These are phyloP conservation scores for Rhizopogon sp. DNA, from an alignment of 768 basidiomycete species.

Conservation along the genomic window DNA sequence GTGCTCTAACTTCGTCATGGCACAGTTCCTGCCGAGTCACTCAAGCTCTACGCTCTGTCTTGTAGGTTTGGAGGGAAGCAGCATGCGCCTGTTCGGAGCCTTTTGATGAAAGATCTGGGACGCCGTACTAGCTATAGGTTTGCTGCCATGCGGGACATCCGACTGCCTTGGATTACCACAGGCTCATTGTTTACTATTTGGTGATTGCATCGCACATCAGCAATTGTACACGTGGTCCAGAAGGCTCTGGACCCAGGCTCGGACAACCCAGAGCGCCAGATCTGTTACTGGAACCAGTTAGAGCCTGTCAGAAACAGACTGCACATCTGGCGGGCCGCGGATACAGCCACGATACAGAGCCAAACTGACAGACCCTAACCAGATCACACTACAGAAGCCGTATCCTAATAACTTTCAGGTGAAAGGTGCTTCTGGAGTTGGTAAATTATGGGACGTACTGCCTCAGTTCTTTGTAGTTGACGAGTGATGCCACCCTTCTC, in stretches of 20 bases:
- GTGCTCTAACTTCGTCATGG: not conserved
- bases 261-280: too few relatives aligned
- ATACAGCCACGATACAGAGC: too few relatives aligned
- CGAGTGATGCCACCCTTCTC: slow-evolving; percentile 61
- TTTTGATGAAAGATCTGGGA: slow-evolving; percentile 11
- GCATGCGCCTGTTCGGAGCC: slow-evolving; percentile 14
- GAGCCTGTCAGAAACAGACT: too few relatives aligned
- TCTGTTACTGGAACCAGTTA: too few relatives aligned
- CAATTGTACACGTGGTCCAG: slow-evolving; percentile 8
- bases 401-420: slow-evolving; percentile 48
- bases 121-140: slow-evolving; percentile 11
- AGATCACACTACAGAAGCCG: too few relatives aligned
- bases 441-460: slow-evolving; percentile 40
- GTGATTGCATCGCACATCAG: slow-evolving; percentile 14
- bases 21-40: slow-evolving; percentile 7
- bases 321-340: too few relatives aligned
- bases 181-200: slow-evolving; percentile 31
- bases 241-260: too few relatives aligned
- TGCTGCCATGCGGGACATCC: slow-evolving; percentile 34
- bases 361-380: too few relatives aligned
- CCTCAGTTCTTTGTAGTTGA: slow-evolving; percentile 67
- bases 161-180: slow-evolving; percentile 34
- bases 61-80: slow-evolving; percentile 14
- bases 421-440: not conserved
- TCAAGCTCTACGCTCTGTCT: slow-evolving; percentile 24